Conservation (phyloP, 371 early-diverging fungal species). For the Rhizomucor miehei region DNA sequence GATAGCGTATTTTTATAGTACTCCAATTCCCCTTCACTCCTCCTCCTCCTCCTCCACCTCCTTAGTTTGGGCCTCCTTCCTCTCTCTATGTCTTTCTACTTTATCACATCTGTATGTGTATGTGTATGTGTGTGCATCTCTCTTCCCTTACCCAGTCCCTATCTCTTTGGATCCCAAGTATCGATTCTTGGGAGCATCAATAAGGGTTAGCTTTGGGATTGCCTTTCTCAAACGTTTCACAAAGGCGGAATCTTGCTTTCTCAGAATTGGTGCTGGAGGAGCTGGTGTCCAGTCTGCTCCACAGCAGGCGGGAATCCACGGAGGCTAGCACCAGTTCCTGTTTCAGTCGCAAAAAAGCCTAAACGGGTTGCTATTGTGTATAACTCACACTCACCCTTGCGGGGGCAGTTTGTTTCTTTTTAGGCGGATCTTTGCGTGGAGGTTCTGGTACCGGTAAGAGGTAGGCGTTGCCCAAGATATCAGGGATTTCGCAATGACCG, state of each 20-base stretch:
- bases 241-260: slow-evolving; percentile 18
- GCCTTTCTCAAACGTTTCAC: slow-evolving; percentile 26
- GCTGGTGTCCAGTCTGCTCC: slow-evolving; percentile 15
- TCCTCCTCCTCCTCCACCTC: neutral
- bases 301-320: slow-evolving; percentile 24
- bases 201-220: slow-evolving; percentile 18
- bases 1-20: slow-evolving; percentile 2
- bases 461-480: slow-evolving; percentile 47
- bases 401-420: neutral
- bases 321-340: no score
- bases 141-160: slow-evolving; percentile 22
- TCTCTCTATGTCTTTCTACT: no score
- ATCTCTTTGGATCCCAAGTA: slow-evolving; percentile 26
- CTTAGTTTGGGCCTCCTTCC: no score
- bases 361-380: neutral
- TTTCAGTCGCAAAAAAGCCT: neutral
- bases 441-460: slow-evolving; percentile 11
- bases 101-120: no score
- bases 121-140: no score
- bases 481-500: slow-evolving; percentile 47
- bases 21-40: neutral
- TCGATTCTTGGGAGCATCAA: slow-evolving; percentile 15
- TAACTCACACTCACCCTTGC: slow-evolving; percentile 6
- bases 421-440: slow-evolving; percentile 6
- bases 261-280: slow-evolving; percentile 16